Conservation (phyloP, 2,329 filamentous ascomycete species). For the Didymella sp. region DNA sequence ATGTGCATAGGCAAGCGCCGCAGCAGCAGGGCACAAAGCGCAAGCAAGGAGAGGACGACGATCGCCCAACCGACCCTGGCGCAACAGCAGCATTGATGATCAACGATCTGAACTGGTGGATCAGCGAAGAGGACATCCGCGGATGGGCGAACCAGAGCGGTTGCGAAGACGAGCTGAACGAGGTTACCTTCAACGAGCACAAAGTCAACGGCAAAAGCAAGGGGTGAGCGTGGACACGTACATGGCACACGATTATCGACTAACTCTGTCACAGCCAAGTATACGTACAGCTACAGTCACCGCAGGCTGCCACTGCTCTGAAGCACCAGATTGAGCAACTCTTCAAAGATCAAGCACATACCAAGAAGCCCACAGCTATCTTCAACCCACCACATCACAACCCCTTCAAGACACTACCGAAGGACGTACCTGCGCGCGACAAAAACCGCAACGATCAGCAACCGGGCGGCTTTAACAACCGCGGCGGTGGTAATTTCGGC, state of each 20-base stretch:
- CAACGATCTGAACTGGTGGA: conserved; percentile 96
- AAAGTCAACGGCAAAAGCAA: conserved; percentile 99
- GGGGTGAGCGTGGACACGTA: conserved; percentile 67
- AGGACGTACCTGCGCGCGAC: conserved; percentile 78
- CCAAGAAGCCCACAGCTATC: conserved; percentile 72
- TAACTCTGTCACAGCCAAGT: conserved; percentile 63
- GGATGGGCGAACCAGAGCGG: conserved; percentile 82
- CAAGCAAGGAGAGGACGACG: conserved; percentile 62
- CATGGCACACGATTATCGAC: neutral
- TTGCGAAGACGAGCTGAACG: conserved; percentile 84
- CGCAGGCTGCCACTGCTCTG: conserved; percentile 82
- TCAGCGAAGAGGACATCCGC: conserved; percentile 85
- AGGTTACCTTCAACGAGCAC: conserved; percentile 96
- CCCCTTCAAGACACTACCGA: conserved; percentile 88
- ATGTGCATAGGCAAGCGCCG: conserved; percentile 53
- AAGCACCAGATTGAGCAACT: conserved; percentile 81
- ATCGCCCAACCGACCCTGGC: conserved; percentile 63
- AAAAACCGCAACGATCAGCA: conserved; percentile 67
- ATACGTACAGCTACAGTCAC: conserved; percentile 83
- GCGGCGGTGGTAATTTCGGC: conserved; percentile 51
- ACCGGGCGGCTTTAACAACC: conserved; percentile 44
- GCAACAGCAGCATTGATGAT: conserved; percentile 78
- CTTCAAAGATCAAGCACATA: conserved; percentile 61
- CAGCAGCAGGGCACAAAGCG: conserved; percentile 67
- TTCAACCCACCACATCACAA: conserved; percentile 82